phyloP scores from a whole-genome alignment of 2,329 filamentous ascomycete genomes.

The Sporothrix phasma region DNA sequence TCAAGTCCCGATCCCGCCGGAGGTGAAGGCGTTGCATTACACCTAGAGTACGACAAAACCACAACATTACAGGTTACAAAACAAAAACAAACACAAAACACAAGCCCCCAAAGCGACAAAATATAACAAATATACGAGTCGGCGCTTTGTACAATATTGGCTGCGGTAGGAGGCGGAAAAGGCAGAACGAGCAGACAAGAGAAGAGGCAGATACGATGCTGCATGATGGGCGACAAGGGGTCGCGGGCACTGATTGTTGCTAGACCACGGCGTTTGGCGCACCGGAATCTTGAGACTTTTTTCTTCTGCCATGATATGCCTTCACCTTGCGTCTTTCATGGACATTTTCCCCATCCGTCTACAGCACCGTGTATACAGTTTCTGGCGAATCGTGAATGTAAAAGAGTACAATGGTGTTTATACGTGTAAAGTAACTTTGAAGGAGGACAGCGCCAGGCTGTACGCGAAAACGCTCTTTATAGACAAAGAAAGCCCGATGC shows the following conservation, averaged over 20 bases:
- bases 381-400: neutral
- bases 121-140: neutral
- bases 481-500: neutral
- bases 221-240: neutral
- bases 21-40: too few relatives aligned
- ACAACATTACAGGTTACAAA: too few relatives aligned
- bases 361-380: too few relatives aligned
- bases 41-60: too few relatives aligned
- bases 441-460: neutral
- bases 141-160: neutral
- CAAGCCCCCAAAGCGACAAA: too few relatives aligned
- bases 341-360: neutral
- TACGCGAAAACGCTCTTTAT: neutral
- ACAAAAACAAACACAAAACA: too few relatives aligned
- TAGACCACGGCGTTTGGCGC: constrained; percentile 3
- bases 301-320: neutral
- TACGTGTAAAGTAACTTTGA: neutral
- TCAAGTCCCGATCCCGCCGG: neutral
- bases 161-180: too few relatives aligned
- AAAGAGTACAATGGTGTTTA: neutral
- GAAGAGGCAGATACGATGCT: neutral
- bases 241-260: neutral
- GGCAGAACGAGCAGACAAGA: neutral
- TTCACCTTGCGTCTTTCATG: neutral
- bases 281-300: neutral